Evolutionary conservation across 2,329 filamentous ascomycete species (phyloP).

Genomic region (Botrytis sinoallii): DNA sequence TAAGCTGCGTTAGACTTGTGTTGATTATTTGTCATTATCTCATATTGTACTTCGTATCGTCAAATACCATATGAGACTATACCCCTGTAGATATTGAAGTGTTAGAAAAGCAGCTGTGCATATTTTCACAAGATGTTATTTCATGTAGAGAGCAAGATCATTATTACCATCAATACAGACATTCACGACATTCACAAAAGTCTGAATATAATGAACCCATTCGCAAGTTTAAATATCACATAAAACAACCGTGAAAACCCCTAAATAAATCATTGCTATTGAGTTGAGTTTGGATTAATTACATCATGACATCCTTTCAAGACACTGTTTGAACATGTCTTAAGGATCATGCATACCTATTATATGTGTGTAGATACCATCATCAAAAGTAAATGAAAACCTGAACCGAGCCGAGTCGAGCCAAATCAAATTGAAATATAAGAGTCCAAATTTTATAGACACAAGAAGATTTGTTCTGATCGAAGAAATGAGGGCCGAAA

Average conservation of each 20-base stretch:
- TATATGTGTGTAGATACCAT: not conserved
- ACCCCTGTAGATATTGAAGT: not conserved
- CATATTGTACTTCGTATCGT: not conserved
- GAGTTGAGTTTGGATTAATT: not conserved
- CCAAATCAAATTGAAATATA: not conserved
- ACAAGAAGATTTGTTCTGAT: not conserved
- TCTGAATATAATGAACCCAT: not conserved
- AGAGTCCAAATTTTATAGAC: not conserved
- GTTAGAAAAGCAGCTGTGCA: not conserved
- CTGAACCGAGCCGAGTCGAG: not conserved
- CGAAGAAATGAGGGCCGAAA: not conserved
- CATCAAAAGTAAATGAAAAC: not conserved
- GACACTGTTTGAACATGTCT: not conserved
- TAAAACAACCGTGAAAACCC: rapidly evolving
- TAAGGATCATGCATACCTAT: not conserved
- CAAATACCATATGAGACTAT: rapidly evolving
- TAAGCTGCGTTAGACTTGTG: not conserved
- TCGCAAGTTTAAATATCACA: not conserved
- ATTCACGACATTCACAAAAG: not conserved
- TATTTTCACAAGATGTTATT: not conserved
- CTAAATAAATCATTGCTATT: not conserved
- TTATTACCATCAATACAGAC: not conserved
- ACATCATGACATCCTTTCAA: not conserved
- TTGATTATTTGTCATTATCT: not conserved
- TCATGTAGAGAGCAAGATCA: not conserved